Conservation (phyloP, 192 early-diverging fungal genomes). For the Linnemannia schmuckeri region DNA sequence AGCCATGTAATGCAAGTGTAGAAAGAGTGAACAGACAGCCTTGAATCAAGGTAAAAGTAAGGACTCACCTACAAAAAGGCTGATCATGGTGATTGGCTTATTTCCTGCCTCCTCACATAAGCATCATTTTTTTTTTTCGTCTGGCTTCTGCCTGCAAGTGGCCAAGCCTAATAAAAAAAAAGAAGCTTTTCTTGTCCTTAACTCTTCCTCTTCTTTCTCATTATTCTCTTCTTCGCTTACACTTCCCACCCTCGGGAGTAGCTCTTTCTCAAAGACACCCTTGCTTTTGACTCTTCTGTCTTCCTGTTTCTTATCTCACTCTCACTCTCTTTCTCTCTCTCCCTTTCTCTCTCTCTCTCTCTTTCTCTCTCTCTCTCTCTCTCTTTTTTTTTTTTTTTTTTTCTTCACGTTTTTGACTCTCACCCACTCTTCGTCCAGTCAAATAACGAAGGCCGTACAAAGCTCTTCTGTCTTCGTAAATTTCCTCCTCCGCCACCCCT, state of each 20-base stretch:
- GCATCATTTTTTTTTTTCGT: too few relatives aligned
- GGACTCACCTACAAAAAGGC: too few relatives aligned
- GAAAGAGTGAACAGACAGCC: neutral
- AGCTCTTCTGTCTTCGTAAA: neutral
- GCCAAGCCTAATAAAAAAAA: too few relatives aligned
- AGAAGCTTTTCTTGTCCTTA: neutral
- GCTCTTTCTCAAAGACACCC: too few relatives aligned
- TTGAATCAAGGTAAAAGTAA: too few relatives aligned
- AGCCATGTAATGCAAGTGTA: too few relatives aligned
- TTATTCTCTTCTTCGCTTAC: neutral
- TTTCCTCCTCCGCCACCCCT: constrained; percentile 2
- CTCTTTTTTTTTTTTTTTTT: neutral
- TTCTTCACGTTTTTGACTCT: neutral
- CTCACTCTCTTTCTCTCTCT: neutral
- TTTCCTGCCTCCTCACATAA: too few relatives aligned
- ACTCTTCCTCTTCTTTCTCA: neutral
- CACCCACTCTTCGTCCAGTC: neutral
- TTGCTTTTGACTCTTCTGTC: neutral
- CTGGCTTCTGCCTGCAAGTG: too few relatives aligned
- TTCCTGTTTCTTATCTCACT: neutral
- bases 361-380: neutral
- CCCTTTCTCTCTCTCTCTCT: neutral
- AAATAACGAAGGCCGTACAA: neutral
- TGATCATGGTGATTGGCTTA: too few relatives aligned
- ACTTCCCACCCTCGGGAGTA: neutral